Conservation (phyloP, 176 grass and related monocot species). For the Tuctoria greenei region DNA sequence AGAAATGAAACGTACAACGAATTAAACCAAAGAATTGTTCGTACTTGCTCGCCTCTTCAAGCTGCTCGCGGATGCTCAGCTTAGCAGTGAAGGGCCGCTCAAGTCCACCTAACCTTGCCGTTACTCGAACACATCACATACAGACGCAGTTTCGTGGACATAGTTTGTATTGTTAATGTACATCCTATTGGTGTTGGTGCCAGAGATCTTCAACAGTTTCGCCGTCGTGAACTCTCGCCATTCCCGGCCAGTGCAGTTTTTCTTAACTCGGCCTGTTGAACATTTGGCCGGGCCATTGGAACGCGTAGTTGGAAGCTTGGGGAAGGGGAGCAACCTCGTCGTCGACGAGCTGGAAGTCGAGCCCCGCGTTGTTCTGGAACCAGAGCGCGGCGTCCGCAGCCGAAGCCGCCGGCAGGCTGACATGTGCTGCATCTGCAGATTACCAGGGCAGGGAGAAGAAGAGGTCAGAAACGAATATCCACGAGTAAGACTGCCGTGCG, state of each 20-base stretch:
- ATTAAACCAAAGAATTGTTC: slow-evolving; percentile 51
- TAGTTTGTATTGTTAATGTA: slow-evolving; percentile 23
- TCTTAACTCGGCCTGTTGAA: slow-evolving; percentile 32
- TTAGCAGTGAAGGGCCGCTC: slow-evolving; percentile 39
- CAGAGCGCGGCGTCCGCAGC: slow-evolving; percentile 26
- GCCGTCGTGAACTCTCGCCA: background rate
- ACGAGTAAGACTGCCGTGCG: background rate
- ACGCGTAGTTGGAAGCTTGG: background rate
- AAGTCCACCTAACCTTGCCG: slow-evolving; percentile 35
- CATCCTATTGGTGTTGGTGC: background rate
- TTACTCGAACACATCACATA: slow-evolving; percentile 12
- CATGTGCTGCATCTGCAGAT: slow-evolving; percentile 42
- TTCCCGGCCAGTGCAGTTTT: background rate
- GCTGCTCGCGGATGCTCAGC: slow-evolving; percentile 28
- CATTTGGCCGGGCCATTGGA: slow-evolving; percentile 22
- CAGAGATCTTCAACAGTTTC: background rate
- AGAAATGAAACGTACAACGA: slow-evolving; percentile 16
- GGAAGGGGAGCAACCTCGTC: slow-evolving; percentile 7
- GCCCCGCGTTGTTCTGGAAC: slow-evolving; percentile 24
- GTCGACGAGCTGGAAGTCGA: slow-evolving; percentile 14
- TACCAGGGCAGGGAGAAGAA: background rate
- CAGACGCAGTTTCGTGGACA: background rate
- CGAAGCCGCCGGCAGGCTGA: background rate
- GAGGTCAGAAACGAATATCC: slow-evolving; percentile 3
- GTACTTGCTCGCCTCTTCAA: slow-evolving; percentile 44